Percentiles rank a stretch among this genome's conserved stretches.
phyloP scores from a whole-genome alignment of 2,329 filamentous ascomycete species.

The Aspergillus novoparasiticus region DNA sequence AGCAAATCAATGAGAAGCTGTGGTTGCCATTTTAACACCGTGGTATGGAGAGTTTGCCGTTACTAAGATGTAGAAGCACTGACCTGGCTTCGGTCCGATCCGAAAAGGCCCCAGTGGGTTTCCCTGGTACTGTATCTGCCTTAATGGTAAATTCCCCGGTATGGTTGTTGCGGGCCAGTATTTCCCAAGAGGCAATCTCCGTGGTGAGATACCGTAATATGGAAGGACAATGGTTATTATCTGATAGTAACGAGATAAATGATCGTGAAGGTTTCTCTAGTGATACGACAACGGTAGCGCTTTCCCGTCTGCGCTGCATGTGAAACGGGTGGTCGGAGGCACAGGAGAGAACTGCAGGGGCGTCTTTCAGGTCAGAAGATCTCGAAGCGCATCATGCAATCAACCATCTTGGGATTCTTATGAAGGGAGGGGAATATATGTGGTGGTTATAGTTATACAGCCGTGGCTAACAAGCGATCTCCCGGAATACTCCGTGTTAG shows the following conservation, averaged over 20 bases:
- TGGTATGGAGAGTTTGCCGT: neutral
- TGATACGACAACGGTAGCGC: neutral
- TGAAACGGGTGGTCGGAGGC: neutral
- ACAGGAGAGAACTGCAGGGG: neutral
- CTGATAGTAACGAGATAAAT: neutral
- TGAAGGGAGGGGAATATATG: neutral
- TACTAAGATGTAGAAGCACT: neutral
- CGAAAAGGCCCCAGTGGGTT: slow-evolving; percentile 16
- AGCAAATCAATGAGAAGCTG: neutral
- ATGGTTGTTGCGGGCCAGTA: neutral
- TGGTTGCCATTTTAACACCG: neutral
- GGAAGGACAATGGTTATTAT: neutral
- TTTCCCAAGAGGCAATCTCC: neutral
- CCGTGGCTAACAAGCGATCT: neutral
- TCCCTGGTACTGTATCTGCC: slow-evolving; percentile 15
- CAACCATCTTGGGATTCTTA: neutral
- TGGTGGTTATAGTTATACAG: neutral
- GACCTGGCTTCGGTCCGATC: slow-evolving; percentile 21
- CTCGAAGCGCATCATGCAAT: neutral
- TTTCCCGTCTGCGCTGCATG: neutral
- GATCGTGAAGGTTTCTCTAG: neutral
- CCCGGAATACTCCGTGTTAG: slow-evolving; percentile 6
- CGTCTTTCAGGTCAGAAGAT: neutral
- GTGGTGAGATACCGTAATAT: neutral
- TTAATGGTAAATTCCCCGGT: neutral